Evolutionary conservation across 164 flowering plant species (phyloP).

Genomic region (Litsea cubeba): DNA sequence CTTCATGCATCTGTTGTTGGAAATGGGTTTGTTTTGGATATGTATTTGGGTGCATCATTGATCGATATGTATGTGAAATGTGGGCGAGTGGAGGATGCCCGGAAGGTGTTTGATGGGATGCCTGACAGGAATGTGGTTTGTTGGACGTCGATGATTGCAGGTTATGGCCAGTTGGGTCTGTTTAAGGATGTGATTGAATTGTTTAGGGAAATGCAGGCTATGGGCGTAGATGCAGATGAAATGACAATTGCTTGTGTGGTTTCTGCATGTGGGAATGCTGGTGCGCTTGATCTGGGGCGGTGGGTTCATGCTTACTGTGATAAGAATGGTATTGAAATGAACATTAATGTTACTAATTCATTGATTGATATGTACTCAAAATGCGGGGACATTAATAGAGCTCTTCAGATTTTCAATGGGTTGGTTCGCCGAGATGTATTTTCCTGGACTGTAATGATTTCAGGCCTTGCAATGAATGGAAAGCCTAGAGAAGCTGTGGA

Average conservation of each 20-base stretch:
- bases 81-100: conserved; percentile 19
- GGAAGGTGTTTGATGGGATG: conserved; percentile 20
- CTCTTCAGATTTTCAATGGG: conserved; percentile 23
- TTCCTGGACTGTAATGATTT: conserved; percentile 33
- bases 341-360: conserved; percentile 17
- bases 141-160: conserved; percentile 32
- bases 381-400: conserved; percentile 30
- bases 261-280: conserved; percentile 28
- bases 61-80: conserved; percentile 31
- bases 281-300: conserved; percentile 27
- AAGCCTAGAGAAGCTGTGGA: conserved; percentile 20
- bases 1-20: conserved; percentile 20
- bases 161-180: conserved; percentile 22
- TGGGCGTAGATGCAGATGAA: conserved; percentile 15
- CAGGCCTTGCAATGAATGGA: conserved; percentile 36
- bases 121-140: conserved; percentile 26
- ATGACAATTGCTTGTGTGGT: conserved; percentile 27
- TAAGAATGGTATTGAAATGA: conserved; percentile 16
- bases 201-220: conserved; percentile 32
- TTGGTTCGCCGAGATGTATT: conserved; percentile 23
- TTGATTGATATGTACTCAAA: conserved; percentile 39
- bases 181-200: conserved; percentile 24
- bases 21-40: conserved; percentile 20
- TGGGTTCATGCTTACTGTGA: conserved; percentile 26
- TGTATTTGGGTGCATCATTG: conserved; percentile 20